Percentiles rank a stretch among this genome's conserved stretches.
phyloP scores from a whole-genome alignment of 1,284 basidiomycete genomes.

The Tilletiopsis washingtonensis region DNA sequence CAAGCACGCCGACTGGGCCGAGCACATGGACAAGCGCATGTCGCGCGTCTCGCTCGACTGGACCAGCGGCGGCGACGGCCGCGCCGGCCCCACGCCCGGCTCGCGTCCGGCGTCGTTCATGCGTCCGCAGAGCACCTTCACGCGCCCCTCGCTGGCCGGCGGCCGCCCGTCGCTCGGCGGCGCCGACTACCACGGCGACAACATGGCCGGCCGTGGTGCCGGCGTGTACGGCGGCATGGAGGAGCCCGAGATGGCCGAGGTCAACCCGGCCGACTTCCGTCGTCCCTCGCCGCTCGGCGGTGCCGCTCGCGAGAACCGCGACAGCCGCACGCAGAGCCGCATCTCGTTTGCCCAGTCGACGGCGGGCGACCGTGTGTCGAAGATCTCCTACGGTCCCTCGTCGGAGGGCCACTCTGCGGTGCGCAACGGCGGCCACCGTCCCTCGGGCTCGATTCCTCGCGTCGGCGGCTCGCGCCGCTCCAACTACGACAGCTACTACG shows the following conservation, averaged over 20 bases:
- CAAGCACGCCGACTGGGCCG: slow-evolving; percentile 44
- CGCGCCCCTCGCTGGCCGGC: slow-evolving; percentile 21
- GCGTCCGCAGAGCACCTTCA: slow-evolving; percentile 7
- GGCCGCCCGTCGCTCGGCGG: slow-evolving; percentile 24
- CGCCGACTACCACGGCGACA: slow-evolving; percentile 19
- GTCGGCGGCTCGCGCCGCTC: slow-evolving; percentile 17
- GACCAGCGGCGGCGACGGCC: slow-evolving; percentile 35
- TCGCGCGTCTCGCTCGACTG: slow-evolving; percentile 41
- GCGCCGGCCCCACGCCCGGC: slow-evolving; percentile 28
- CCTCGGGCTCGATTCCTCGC: slow-evolving; percentile 18
- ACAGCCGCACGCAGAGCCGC: slow-evolving; percentile 21
- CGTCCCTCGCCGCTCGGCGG: too few species aligned
- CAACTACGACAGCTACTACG: slow-evolving; percentile 28
- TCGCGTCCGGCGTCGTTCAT: slow-evolving; percentile 31
- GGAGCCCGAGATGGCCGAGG: slow-evolving; percentile 15
- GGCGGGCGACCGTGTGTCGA: slow-evolving; percentile 31
- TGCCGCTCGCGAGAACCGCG: slow-evolving; percentile 16
- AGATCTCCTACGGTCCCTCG: slow-evolving; percentile 34
- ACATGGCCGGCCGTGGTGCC: slow-evolving; percentile 27
- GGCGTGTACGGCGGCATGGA: slow-evolving; percentile 27
- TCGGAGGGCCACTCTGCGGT: slow-evolving; percentile 16
- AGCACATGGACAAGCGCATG: slow-evolving; percentile 46
- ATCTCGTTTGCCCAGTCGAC: slow-evolving; percentile 33
- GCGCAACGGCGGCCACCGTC: neutral
- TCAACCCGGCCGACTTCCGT: slow-evolving; percentile 3